Base-by-base conservation (phyloP, 2,329 filamentous ascomycete genomes). In the Talaromyces sp. region DNA sequence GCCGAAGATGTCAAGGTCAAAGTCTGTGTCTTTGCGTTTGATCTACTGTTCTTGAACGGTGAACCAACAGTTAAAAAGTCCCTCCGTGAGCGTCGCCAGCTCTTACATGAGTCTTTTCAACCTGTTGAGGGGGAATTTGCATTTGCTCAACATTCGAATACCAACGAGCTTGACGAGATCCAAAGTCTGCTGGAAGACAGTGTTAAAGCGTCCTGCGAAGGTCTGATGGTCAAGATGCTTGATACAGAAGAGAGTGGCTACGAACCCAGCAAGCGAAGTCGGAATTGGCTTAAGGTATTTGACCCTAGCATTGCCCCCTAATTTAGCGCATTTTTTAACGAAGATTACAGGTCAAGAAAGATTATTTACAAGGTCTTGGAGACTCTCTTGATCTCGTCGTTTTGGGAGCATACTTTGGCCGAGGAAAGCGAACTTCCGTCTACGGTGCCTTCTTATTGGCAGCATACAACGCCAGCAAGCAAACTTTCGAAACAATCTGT, bases 201-300 rank as follows among this genome's bases (percentile, higher is more conserved):
- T 72, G 90, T 99, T 69, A 97, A 97, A 78, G 92, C 93, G 2
- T 96, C 92, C 0, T 99, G 95, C 74, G 95, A 99, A 81, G 95
- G 95, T 11, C 83, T 99, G 62, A 99, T 99, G 95, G 95, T 99
- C 14, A 99, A 99, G 83, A 99, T 99, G 95, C 81, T 99, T 66
- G 94, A 98, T 75, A 95, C 94, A 0, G 83, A 86, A 7, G 94
- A 97, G 78, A 96, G 92, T 70, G 92, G 91, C 71, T 99, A 99
- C 75, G 94, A 98, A 79, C 95, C 95, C 22, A 96, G 92, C 73
- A 97, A 96, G 76, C 90, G 95, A 69, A 96, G 92, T 79, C 91
- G 95, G 66, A 99, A 99, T 75, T 99, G 95, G 95, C 90, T 99
- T 69, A 99, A 99, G 84, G 90, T 91, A 83, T 73, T 19, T 43